Conservation (phyloP, 2,329 filamentous ascomycete species). For the Diaporthe ampelina region DNA sequence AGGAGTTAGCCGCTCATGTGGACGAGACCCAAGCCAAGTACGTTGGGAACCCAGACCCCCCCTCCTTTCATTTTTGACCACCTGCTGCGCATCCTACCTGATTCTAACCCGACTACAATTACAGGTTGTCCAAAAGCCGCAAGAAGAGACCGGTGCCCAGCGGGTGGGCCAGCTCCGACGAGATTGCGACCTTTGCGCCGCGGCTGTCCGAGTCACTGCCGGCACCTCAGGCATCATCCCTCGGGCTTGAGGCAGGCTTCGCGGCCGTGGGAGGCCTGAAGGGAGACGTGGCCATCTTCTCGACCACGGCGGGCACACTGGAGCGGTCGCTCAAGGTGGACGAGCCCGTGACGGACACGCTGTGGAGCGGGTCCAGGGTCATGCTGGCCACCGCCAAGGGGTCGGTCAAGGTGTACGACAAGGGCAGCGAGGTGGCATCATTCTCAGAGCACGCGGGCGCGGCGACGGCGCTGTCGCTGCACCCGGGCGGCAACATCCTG, state of each 20-base stretch:
- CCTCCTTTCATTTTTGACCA: background rate
- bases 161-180: conserved; percentile 85
- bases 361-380: conserved; percentile 77
- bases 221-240: conserved; percentile 63
- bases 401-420: conserved; percentile 83
- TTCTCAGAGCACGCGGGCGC: conserved; percentile 88
- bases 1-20: conserved; percentile 78
- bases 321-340: conserved; percentile 76
- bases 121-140: conserved; percentile 86
- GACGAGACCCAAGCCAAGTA: conserved; percentile 86
- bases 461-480: conserved; percentile 81
- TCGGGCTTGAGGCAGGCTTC: conserved; percentile 70
- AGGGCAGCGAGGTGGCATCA: conserved; percentile 76
- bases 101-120: conserved; percentile 20
- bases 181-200: conserved; percentile 68
- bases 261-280: conserved; percentile 82
- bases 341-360: conserved; percentile 75
- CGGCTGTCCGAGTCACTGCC: conserved; percentile 61
- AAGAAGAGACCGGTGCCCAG: conserved; percentile 90
- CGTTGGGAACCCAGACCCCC: conserved; percentile 52
- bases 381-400: conserved; percentile 83
- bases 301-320: conserved; percentile 75
- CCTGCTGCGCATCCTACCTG: background rate
- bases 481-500: conserved; percentile 85
- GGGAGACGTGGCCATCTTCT: conserved; percentile 82